Evolutionary conservation across 225 moss, liverwort and hornwort species (phyloP).

Genomic region (Pseudisothecium myosuroides): DNA sequence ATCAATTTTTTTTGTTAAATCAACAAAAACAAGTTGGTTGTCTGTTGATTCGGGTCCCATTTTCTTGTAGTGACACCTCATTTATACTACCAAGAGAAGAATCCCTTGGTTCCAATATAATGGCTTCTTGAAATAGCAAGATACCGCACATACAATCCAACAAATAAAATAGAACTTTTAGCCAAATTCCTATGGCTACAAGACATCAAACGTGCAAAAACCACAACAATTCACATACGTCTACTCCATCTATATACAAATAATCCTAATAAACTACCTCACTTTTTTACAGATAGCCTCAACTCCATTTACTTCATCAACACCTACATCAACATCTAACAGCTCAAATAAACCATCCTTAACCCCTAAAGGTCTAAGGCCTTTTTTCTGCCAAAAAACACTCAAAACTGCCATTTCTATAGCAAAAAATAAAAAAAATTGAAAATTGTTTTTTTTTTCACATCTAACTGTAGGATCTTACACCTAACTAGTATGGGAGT

Average conservation of each 20-base stretch:
- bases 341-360: background rate
- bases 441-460: too few relatives aligned
- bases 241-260: background rate
- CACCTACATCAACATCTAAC: background rate
- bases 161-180: fast-evolving
- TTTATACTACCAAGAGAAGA: background rate
- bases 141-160: background rate
- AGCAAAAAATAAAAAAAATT: too few relatives aligned
- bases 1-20: background rate
- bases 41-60: fast-evolving
- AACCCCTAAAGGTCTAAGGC: too few relatives aligned
- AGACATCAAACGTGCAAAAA: background rate
- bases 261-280: too few relatives aligned
- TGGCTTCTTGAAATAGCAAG: background rate
- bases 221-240: fast-evolving
- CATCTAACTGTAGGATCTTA: too few relatives aligned
- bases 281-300: background rate
- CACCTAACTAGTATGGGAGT: too few relatives aligned
- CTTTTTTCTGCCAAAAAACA: too few relatives aligned
- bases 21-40: background rate
- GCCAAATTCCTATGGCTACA: fast-evolving
- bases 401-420: too few relatives aligned
- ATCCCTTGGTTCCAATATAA: fast-evolving
- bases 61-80: background rate
- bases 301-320: background rate